Conservation (phyloP, 208 protist species). For the Trypanosoma scelopori region DNA sequence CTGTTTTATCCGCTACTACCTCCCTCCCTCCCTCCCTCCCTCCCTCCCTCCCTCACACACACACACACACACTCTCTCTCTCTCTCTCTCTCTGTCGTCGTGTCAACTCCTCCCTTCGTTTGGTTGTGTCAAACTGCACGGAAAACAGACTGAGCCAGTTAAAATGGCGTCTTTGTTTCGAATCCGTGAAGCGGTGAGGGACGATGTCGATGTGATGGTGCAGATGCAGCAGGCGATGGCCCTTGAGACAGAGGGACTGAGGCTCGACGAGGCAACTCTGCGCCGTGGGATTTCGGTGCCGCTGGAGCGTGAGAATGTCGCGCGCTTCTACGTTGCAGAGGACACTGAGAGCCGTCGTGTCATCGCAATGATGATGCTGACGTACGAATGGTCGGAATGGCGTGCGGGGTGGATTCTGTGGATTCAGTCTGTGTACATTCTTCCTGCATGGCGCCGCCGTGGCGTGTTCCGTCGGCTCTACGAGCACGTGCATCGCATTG, state of each 20-base stretch:
- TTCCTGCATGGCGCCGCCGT: constrained; percentile 38
- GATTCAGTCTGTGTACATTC: constrained; percentile 69
- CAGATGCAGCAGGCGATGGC: constrained; percentile 58
- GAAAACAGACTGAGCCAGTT: no score
- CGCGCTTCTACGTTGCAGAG: constrained; percentile 52
- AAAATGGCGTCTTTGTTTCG: constrained; percentile 13
- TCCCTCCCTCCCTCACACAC: no score
- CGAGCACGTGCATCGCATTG: constrained; percentile 39
- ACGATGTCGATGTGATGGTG: constrained; percentile 49
- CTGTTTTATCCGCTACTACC: no score
- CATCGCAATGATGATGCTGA: constrained; percentile 64
- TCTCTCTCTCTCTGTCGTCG: no score
- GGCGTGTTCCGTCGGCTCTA: constrained; percentile 53
- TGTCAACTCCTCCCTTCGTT: no score
- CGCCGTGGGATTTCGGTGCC: constrained; percentile 42
- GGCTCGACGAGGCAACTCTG: constrained; percentile 40
- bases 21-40: no score
- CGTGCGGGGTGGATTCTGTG: constrained; percentile 51
- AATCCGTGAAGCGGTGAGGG: constrained; percentile 26
- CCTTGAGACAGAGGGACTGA: constrained; percentile 51
- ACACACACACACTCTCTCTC: no score
- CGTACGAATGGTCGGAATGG: constrained; percentile 80
- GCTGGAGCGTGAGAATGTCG: constrained; percentile 40
- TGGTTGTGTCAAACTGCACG: no score
- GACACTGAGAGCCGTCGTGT: constrained; percentile 27